Percentiles rank a stretch among this genome's conserved stretches.
phyloP scores from a whole-genome alignment of 2,329 filamentous ascomycete genomes.

The Zalaria obscura region DNA sequence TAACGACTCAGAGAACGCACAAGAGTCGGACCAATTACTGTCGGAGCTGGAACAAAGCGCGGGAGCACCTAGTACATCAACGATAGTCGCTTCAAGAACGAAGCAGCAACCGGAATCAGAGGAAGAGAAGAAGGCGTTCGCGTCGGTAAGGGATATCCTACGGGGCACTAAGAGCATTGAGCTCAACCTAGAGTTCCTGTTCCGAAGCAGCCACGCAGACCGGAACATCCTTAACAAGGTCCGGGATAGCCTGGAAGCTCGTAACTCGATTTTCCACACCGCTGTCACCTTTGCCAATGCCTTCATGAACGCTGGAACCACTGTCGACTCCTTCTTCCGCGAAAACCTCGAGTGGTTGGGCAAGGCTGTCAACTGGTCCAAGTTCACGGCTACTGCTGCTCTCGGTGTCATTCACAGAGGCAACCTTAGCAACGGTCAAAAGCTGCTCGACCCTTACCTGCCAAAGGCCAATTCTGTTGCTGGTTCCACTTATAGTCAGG shows the following conservation, averaged over 20 bases:
- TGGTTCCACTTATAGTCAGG: constrained; percentile 79
- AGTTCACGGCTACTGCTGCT: constrained; percentile 94
- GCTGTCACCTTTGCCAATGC: constrained; percentile 95
- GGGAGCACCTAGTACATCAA: constrained; percentile 39
- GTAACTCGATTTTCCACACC: constrained; percentile 97
- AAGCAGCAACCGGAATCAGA: constrained; percentile 30
- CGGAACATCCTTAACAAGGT: constrained; percentile 90
- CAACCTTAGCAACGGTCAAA: constrained; percentile 84
- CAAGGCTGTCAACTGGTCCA: constrained; percentile 98
- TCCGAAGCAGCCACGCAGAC: constrained; percentile 88
- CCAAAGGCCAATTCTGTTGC: constrained; percentile 62
- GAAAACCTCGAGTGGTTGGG: constrained; percentile 96
- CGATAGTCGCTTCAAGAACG: constrained; percentile 25
- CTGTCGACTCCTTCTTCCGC: constrained; percentile 95
- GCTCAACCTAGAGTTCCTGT: constrained; percentile 90
- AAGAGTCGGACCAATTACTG: constrained; percentile 45
- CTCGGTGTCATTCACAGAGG: constrained; percentile 93
- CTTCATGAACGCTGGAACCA: constrained; percentile 98
- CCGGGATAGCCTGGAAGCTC: constrained; percentile 83
- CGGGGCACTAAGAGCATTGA: constrained; percentile 88
- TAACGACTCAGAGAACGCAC: constrained; percentile 30
- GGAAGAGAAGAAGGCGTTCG: constrained; percentile 40
- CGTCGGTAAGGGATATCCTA: constrained; percentile 48
- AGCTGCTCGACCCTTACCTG: constrained; percentile 87
- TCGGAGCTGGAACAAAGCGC: constrained; percentile 40